Evolutionary conservation across 202 grass and related monocot species (phyloP), one percentile per base, ranked within the genome.

Genomic region (Setaria italica): DNA sequence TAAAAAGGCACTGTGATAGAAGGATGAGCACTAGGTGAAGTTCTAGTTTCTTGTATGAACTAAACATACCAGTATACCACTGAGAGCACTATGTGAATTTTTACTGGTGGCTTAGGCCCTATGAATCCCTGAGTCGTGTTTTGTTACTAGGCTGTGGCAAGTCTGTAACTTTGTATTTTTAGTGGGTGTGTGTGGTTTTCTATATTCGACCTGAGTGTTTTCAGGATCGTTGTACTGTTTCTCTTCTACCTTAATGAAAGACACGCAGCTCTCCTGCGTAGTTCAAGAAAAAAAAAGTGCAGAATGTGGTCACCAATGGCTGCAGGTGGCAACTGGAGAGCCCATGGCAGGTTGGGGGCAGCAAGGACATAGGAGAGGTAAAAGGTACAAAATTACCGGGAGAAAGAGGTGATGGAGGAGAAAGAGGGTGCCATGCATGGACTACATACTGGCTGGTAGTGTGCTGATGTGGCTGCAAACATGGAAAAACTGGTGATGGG

Each of bases 391-490:
- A 39, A 20, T 42, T 4, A 17, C 16, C 16, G 0, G 69, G 68
- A 49, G 5, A 5, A 50, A 32, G 5, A 72, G 25, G 25, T 32
- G 47, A 2, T 19, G 19, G 21, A 41, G 15, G 37, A 45, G 6
- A 77, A 47, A 63, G 21, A 19, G 21, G 21, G 14, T 78, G n/a
- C 4, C 42, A 63, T 62, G 56, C 57, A 46, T 62, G 14, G 58
- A 78, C 41, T 46, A 35, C 29, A 62, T 39, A 46, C 76, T 78
- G 57, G n/a, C 41, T 78, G n/a, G 76, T 32, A 62, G 14, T 33
- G 33, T 60, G 20, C 58, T 66, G 32, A 65, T 79, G 43, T 65
- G 43, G 25, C 42, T 50, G 77, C 25, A 35, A 67, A 53, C 19
- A 67, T 67, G 47, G 45, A 65, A 63, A 49, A 45, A 16, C 0